Evolutionary conservation across 2,329 filamentous ascomycete species (phyloP).

Genomic region (Colletotrichum musae): DNA sequence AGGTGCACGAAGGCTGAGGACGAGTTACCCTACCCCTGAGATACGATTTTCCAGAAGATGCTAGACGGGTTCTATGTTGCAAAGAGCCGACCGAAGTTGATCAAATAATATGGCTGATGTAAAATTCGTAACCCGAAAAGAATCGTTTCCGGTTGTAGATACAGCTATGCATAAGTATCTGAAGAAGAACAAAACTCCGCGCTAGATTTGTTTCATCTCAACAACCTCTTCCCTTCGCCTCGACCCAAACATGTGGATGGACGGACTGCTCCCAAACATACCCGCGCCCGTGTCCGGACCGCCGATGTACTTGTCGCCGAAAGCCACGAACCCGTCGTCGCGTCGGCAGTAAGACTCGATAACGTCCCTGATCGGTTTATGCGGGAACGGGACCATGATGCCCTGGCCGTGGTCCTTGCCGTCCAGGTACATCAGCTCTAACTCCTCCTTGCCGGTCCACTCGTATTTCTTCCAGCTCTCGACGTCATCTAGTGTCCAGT

Average conservation of each 20-base stretch:
- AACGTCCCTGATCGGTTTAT: conserved; percentile 27
- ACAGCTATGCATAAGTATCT: background rate
- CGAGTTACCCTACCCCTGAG: too few relatives aligned
- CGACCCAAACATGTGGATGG: background rate
- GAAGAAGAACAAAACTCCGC: too few relatives aligned
- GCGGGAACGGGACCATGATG: conserved; percentile 31
- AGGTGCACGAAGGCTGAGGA: too few relatives aligned
- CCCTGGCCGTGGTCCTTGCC: conserved; percentile 45
- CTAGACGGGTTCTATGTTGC: too few relatives aligned
- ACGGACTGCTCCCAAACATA: background rate
- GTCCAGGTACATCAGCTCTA: conserved; percentile 45
- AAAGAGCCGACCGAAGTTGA: too few relatives aligned
- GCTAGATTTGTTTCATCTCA: conserved; percentile 26
- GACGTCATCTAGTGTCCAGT: conserved; percentile 34
- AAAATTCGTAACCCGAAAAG: background rate
- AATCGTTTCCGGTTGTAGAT: background rate
- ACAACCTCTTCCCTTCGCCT: conserved; percentile 5
- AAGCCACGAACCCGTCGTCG: conserved; percentile 30
- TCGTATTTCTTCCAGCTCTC: conserved; percentile 29
- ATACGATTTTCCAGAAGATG: too few relatives aligned
- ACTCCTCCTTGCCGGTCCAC: conserved; percentile 45
- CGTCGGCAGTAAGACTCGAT: conserved; percentile 36
- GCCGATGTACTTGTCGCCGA: conserved; percentile 32
- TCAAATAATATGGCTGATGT: too few relatives aligned
- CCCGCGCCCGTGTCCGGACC: conserved; percentile 19